Base-by-base conservation (phyloP, 2,329 filamentous ascomycete species). In the Alternaria longipes region DNA sequence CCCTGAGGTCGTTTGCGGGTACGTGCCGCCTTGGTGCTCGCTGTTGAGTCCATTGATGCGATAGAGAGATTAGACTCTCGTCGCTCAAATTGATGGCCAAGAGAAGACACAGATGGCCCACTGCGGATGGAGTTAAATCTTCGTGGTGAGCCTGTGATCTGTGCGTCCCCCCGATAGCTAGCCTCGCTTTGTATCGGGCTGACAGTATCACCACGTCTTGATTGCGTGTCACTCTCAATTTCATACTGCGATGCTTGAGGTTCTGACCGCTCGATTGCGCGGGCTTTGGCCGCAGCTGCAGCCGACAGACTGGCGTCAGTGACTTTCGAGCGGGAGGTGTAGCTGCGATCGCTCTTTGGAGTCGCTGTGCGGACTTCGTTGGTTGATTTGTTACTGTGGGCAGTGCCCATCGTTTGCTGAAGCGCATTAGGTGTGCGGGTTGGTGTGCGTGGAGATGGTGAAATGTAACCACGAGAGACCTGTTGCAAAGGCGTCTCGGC, bases 181-280 rank as follows among this genome's bases (percentile, higher is more conserved):
- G 93, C 94, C 16, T 97, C 92, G 71, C 94, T 97, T 68, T 95
- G 94, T 61, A 97, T 94, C 0, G 94, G 94, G 74, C 94, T 97
- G 50, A 96, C 81, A 38, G 46, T 50, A 20, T 50, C 46, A 11
- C 89, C 90, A 42, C 91, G 90, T 42, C 85, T 67, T 3, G 75
- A 72, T 40, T 60, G 58, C 3, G 72, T 74, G 6, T 74, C 65
- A 20, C 73, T 73, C 5, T 70, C 74, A 54, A 78, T 76, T 50
- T 79, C 76, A 55, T 74, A 78, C 49, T 77, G 74, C n/a, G 76
- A 77, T 5, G 71, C 68, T 38, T 75, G 76, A n/a, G 74, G 71
- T 42, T 74, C 66, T 9, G 68, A 65, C 30, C 68, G 71, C 63
- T 78, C 76, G 26, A 78, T 71, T 8, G 77, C 76, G 52, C 75